Evolutionary conservation across 768 basidiomycete genomes (phyloP), one percentile per base, ranked within the genome.

Genomic region (Trametes elegans): DNA sequence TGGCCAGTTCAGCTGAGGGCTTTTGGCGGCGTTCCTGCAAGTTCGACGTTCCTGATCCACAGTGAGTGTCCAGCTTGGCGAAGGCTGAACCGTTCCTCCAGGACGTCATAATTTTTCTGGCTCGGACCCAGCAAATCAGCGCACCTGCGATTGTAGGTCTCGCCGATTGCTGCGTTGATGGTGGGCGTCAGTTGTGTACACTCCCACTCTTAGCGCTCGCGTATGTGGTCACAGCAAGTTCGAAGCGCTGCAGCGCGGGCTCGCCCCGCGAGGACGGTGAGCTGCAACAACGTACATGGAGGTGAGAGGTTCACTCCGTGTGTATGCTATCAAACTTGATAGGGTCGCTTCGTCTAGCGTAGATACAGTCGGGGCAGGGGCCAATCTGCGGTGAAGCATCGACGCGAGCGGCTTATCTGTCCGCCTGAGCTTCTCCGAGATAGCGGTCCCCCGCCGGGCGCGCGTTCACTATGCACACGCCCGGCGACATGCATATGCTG

Each of bases 321-420:
- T 7, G 27, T n/a, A n/a, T 36, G n/a, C 14, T 45, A 6, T 26
- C 10, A 18, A 18, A 40, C 40, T 44, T 57, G 49, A 51, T 55
- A 13, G 18, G 13, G 32, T 13, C 3, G 6, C 19, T 24, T 16
- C n/a, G 26, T 36, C 23, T 26, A 56, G 48, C 21, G 24, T 18
- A 55, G 47, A 57, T 39, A 46, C 28, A 57, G 28, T 19, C n/a
- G 31, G 24, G 21, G 41, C 29, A 3, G 55, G 36, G 47, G 49
- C 44, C 48, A 57, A 57, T 57, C 56, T 57, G 28, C n/a, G n/a
- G n/a, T 51, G 31, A 16, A 31, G 49, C 56, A 45, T 24, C 44
- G 44, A 46, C 32, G 28, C 36, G 39, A 42, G n/a, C 10, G 21
- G 13, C 56, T 57, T 57, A 57, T 57, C 56, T 38, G 26, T 14